Percentiles rank a stretch among this genome's conserved stretches.
phyloP scores from a whole-genome alignment of 2,329 filamentous ascomycete species.

The Dactylellina parvicollis region DNA sequence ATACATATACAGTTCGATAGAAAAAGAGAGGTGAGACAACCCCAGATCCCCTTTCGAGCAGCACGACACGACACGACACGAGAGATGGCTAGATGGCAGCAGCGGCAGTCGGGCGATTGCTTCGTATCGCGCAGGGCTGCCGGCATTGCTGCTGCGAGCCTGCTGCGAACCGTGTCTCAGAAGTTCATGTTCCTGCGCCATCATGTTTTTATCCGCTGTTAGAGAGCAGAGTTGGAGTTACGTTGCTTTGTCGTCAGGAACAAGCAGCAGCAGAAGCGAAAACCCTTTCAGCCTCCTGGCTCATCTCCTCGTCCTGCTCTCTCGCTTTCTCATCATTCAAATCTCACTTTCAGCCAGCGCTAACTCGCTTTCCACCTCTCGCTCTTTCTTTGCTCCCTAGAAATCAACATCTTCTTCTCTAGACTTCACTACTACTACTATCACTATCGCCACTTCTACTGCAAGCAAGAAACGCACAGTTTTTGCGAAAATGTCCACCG shows the following conservation, averaged over 20 bases:
- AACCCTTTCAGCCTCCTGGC: slow-evolving; percentile 50
- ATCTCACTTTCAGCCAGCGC: not conserved
- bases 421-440: not conserved
- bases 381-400: not conserved
- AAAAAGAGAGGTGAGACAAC: not conserved
- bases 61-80: not conserved
- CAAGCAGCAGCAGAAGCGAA: slow-evolving; percentile 1
- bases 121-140: slow-evolving; percentile 32
- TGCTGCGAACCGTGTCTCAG: slow-evolving; percentile 35
- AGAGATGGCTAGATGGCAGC: not conserved
- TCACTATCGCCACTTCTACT: no score
- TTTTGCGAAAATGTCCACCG: slow-evolving; percentile 21
- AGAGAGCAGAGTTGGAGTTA: no score
- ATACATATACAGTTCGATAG: no score
- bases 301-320: slow-evolving; percentile 47
- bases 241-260: slow-evolving; percentile 2
- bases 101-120: not conserved
- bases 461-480: no score
- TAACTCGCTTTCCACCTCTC: not conserved
- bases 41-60: not conserved
- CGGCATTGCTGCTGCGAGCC: slow-evolving; percentile 10
- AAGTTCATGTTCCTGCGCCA: slow-evolving; percentile 39
- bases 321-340: not conserved
- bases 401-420: not conserved
- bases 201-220: slow-evolving; percentile 29